Percentiles rank a stretch among this genome's conserved stretches.
Conservation (phyloP, 306 rosid genomes). For the Clitoria ternatea region DNA sequence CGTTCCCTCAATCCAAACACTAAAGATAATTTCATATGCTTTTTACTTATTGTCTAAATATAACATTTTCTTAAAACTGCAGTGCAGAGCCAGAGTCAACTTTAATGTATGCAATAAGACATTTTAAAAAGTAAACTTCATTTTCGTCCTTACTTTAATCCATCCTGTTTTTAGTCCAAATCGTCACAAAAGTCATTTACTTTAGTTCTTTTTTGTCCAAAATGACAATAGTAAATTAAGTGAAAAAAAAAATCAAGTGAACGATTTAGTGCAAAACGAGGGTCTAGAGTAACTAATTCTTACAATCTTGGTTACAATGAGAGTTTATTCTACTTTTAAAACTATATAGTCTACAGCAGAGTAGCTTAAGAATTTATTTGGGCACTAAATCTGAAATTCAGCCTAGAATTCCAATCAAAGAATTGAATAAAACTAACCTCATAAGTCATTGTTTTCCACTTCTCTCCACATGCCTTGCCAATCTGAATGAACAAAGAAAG, state of each 20-base stretch:
- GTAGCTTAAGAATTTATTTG: background rate
- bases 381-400: background rate
- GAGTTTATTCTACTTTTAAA: too few species aligned
- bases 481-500: conserved; percentile 50
- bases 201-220: too few species aligned
- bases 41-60: background rate
- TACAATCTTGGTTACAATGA: too few species aligned
- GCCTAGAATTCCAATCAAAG: background rate
- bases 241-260: too few species aligned
- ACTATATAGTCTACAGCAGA: background rate
- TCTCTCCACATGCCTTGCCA: conserved; percentile 95
- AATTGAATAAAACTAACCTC: conserved; percentile 52
- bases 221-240: too few species aligned
- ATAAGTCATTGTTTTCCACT: conserved; percentile 93
- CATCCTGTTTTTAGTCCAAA: too few species aligned
- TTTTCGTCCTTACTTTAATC: too few species aligned
- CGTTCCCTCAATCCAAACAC: background rate
- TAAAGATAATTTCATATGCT: background rate
- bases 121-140: background rate
- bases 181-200: too few species aligned
- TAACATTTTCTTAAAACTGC: background rate
- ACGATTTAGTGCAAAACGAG: too few species aligned
- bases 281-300: too few species aligned
- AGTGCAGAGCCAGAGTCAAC: background rate
- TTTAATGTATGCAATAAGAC: background rate